These are phyloP conservation scores for Coffea humblotiana DNA, from an alignment of 305 asterid species.

Conservation along the genomic window DNA sequence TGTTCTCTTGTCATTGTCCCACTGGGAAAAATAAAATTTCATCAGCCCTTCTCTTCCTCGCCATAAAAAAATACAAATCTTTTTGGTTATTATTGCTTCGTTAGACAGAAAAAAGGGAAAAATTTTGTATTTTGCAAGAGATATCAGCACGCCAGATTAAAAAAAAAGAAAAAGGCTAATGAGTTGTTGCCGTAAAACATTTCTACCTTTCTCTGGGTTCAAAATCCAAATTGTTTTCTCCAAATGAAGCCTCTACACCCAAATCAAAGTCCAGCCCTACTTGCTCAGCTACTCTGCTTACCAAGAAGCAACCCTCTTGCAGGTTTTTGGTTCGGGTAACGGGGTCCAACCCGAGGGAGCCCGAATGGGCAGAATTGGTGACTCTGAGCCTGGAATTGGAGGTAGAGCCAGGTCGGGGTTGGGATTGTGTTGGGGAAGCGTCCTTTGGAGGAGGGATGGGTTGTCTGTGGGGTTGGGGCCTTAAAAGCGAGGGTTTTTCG, in stretches of 20 bases:
- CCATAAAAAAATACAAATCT: not conserved
- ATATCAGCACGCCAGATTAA: not conserved
- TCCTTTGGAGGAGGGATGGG: slow-evolving; percentile 9
- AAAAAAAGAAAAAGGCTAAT: not conserved
- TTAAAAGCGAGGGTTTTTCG: slow-evolving; percentile 42
- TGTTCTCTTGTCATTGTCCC: not conserved
- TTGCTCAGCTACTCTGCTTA: slow-evolving; percentile 20
- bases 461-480: slow-evolving; percentile 25
- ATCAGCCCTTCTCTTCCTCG: not conserved
- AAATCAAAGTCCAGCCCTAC: slow-evolving; percentile 29
- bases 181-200: not conserved
- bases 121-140: not conserved
- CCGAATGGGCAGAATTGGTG: slow-evolving; percentile 18
- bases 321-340: slow-evolving; percentile 9
- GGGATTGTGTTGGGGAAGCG: slow-evolving; percentile 18
- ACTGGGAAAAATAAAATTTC: not conserved
- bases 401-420: slow-evolving; percentile 1
- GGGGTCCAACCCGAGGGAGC: slow-evolving; percentile 31
- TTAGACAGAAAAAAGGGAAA: not conserved
- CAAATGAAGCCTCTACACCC: slow-evolving; percentile 57
- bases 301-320: slow-evolving; percentile 22
- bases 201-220: slow-evolving; percentile 53
- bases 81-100: not conserved
- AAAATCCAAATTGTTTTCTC: slow-evolving; percentile 52
- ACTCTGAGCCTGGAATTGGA: slow-evolving; percentile 13